Conservation (phyloP, 1,139 yeast genomes). For the Keqinozyma sinolaborantium region DNA sequence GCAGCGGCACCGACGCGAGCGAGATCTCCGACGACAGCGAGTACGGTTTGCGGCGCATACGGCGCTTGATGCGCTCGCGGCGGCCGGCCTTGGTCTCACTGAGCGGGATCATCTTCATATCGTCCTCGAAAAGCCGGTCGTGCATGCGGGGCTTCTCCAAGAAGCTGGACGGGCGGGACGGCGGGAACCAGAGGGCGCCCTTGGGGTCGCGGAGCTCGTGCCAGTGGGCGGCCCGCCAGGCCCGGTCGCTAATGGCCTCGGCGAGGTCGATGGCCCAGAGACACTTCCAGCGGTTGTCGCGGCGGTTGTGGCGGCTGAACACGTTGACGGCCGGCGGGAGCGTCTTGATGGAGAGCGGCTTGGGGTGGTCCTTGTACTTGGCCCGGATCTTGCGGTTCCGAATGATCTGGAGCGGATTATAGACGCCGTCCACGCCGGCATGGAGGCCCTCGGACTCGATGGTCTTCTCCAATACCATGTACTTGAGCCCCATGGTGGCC, state of each 20-base stretch:
- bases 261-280: constrained; percentile 68
- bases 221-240: constrained; percentile 71
- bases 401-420: constrained; percentile 78
- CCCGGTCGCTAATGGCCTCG: constrained; percentile 58
- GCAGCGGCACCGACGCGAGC: neutral
- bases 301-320: constrained; percentile 38
- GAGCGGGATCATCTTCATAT: constrained; percentile 4
- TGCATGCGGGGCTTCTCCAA: constrained; percentile 17
- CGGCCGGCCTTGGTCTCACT: constrained; percentile 5
- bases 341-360: constrained; percentile 27
- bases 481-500: constrained; percentile 48
- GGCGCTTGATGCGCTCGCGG: constrained; percentile 9
- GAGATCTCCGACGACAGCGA: neutral
- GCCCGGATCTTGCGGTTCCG: constrained; percentile 61
- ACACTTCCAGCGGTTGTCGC: constrained; percentile 32
- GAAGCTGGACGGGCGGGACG: constrained; percentile 5
- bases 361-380: constrained; percentile 41
- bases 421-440: constrained; percentile 60
- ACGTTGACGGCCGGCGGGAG: constrained; percentile 54
- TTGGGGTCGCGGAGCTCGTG: constrained; percentile 49
- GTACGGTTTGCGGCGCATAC: constrained; percentile 3
- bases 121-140: constrained; percentile 24
- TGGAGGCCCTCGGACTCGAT: constrained; percentile 14
- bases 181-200: constrained; percentile 61
- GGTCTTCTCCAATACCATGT: constrained; percentile 43